Evolutionary conservation across 2,329 filamentous ascomycete genomes (phyloP).

Genomic region (Falciphora oryzae): DNA sequence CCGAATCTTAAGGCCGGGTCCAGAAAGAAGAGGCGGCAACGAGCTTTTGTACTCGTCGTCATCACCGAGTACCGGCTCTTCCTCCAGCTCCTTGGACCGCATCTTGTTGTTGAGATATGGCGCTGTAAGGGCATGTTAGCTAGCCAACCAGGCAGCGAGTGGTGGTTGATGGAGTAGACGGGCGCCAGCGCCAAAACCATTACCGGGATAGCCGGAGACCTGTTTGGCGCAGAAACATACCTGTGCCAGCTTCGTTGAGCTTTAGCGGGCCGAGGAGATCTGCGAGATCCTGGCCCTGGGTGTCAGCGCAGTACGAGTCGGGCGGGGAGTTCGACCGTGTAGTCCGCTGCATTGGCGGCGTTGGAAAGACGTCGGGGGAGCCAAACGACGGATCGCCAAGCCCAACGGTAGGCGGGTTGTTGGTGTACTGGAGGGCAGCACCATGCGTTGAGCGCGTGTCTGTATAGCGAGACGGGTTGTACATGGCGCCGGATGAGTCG

Average conservation of each 20-base stretch:
- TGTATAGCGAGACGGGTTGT: constrained; percentile 41
- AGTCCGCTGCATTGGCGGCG: constrained; percentile 42
- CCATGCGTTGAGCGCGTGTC: constrained; percentile 30
- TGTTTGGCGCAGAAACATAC: constrained; percentile 41
- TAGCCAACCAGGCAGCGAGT: neutral
- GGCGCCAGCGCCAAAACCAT: neutral
- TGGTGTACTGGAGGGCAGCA: constrained; percentile 48
- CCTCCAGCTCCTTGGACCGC: constrained; percentile 36
- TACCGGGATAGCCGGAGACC: neutral
- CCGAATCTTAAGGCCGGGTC: constrained; percentile 70
- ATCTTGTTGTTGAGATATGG: constrained; percentile 72
- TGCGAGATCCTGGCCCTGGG: constrained; percentile 65
- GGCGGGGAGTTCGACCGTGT: constrained; percentile 36
- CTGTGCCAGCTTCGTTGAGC: constrained; percentile 80
- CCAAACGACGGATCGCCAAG: constrained; percentile 48
- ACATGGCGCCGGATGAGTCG: constrained; percentile 33
- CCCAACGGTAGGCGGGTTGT: constrained; percentile 35
- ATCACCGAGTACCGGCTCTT: constrained; percentile 62
- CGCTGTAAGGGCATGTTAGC: constrained; percentile 41
- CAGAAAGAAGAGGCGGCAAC: constrained; percentile 61
- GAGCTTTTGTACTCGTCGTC: constrained; percentile 66
- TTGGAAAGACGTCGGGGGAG: constrained; percentile 45
- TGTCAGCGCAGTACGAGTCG: constrained; percentile 53
- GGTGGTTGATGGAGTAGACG: neutral
- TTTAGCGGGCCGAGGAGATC: constrained; percentile 81